Evolutionary conservation across 2,329 filamentous ascomycete genomes (phyloP).

Genomic region (Claviceps humidiphila): DNA sequence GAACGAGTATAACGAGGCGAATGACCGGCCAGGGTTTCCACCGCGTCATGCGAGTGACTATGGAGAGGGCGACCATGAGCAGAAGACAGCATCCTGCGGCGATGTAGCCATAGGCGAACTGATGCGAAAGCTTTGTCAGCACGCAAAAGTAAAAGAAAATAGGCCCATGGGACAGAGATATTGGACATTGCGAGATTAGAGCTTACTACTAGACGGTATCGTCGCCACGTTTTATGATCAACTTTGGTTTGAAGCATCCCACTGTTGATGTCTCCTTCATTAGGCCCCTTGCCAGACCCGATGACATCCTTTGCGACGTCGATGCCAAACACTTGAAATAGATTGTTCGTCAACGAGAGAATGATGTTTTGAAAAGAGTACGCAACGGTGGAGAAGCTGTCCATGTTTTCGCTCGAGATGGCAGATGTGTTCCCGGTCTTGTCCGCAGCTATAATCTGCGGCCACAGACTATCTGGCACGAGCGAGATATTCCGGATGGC

Average conservation of each 20-base stretch:
- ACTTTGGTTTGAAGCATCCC: conserved; percentile 7
- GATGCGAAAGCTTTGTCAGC: background rate
- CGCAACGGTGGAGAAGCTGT: conserved; percentile 1
- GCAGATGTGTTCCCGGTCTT: background rate
- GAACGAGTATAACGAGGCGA: conserved; percentile 16
- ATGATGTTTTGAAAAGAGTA: conserved; percentile 6
- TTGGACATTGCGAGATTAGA: too few relatives aligned
- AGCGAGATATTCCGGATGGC: background rate
- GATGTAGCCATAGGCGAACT: conserved; percentile 24
- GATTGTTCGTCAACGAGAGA: conserved; percentile 15
- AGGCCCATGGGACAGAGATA: background rate
- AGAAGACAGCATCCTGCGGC: conserved; percentile 18
- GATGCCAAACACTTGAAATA: conserved; percentile 19
- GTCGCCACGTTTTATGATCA: conserved; percentile 6
- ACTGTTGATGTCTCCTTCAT: background rate
- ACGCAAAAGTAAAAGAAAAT: background rate
- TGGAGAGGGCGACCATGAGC: conserved; percentile 18
- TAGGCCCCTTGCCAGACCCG: background rate
- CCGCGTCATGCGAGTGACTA: conserved; percentile 17
- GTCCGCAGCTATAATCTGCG: background rate
- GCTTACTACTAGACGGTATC: conserved; percentile 20
- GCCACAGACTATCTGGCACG: background rate
- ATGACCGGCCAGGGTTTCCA: conserved; percentile 20
- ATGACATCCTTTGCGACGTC: conserved; percentile 13
- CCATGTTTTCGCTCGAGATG: background rate